Conservation (phyloP, 208 protist genomes). For the Leishmania mexicana region DNA sequence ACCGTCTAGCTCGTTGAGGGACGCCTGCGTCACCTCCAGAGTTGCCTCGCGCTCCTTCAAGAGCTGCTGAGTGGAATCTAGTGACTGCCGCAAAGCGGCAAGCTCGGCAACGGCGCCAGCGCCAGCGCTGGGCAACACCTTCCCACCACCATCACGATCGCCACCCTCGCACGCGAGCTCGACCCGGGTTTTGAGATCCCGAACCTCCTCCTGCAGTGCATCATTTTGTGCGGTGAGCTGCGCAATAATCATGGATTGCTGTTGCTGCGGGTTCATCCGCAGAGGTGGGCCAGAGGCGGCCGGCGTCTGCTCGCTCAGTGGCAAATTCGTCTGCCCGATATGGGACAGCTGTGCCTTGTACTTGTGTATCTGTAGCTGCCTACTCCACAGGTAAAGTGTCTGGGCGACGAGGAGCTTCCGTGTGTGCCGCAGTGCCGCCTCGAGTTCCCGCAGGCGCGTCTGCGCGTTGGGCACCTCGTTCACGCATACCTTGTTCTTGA, state of each 20-base stretch:
- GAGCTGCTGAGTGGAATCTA: slow-evolving; percentile 21
- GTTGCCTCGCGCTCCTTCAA: slow-evolving; percentile 49
- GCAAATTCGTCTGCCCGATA: neutral
- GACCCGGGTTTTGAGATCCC: slow-evolving; percentile 23
- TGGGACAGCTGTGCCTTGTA: slow-evolving; percentile 30
- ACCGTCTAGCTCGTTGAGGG: slow-evolving; percentile 61
- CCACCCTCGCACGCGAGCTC: slow-evolving; percentile 22
- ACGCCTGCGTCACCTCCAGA: slow-evolving; percentile 39
- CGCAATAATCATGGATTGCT: slow-evolving; percentile 64
- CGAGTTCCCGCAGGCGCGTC: slow-evolving; percentile 49
- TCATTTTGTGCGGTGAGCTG: slow-evolving; percentile 61
- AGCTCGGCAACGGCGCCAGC: slow-evolving; percentile 14
- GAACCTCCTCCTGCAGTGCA: slow-evolving; percentile 41
- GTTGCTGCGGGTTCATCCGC: slow-evolving; percentile 31
- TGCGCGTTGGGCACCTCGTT: slow-evolving; percentile 70
- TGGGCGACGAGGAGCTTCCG: slow-evolving; percentile 51
- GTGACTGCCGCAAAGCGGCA: slow-evolving; percentile 17
- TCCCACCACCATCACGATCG: neutral
- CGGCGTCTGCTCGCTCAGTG: neutral
- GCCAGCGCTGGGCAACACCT: neutral
- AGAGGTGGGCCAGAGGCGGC: neutral
- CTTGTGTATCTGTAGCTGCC: slow-evolving; percentile 40
- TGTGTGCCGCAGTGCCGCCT: slow-evolving; percentile 44
- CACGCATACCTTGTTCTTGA: slow-evolving; percentile 63
- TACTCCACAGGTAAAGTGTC: slow-evolving; percentile 81